Percentiles rank a stretch among this genome's conserved stretches.
phyloP scores from a whole-genome alignment of 768 basidiomycete genomes.

The Lepiota venenata region DNA sequence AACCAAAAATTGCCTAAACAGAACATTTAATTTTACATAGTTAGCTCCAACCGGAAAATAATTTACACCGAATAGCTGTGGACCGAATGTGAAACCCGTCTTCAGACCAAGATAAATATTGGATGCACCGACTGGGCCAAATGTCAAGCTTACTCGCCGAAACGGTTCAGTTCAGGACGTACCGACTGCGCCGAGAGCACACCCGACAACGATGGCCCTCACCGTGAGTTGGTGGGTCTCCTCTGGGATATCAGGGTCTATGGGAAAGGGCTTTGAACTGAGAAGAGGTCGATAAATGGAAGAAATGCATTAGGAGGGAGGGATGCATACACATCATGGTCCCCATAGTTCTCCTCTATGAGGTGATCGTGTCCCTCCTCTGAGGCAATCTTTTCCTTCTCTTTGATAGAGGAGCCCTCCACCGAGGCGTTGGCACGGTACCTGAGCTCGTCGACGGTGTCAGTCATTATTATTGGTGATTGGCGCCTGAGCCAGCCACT shows the following conservation, averaged over 20 bases:
- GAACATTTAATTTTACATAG: not conserved
- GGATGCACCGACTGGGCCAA: conserved; percentile 44
- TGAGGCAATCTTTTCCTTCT: conserved; percentile 24
- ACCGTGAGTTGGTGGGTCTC: conserved; percentile 53
- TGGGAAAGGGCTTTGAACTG: conserved; percentile 49
- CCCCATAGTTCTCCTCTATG: conserved; percentile 25
- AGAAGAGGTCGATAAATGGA: not conserved
- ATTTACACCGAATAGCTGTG: conserved; percentile 55
- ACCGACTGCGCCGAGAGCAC: conserved; percentile 43
- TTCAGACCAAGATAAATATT: conserved; percentile 69
- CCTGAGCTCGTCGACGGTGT: conserved; percentile 1
- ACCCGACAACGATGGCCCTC: conserved; percentile 49
- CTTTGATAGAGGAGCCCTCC: conserved; percentile 15
- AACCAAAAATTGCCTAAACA: conserved; percentile 49
- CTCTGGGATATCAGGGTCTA: conserved; percentile 41
- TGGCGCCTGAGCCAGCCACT: not conserved
- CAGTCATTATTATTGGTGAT: conserved; percentile 5
- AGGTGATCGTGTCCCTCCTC: conserved; percentile 22
- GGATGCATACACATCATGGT: conserved; percentile 35
- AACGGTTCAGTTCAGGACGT: not conserved
- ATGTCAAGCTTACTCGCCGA: not conserved
- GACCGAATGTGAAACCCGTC: conserved; percentile 66
- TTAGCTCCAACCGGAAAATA: not conserved
- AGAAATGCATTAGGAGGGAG: not conserved
- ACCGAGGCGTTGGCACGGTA: conserved; percentile 10